Base-by-base conservation (phyloP, 768 basidiomycete genomes). In the Tulasnella sp. region DNA sequence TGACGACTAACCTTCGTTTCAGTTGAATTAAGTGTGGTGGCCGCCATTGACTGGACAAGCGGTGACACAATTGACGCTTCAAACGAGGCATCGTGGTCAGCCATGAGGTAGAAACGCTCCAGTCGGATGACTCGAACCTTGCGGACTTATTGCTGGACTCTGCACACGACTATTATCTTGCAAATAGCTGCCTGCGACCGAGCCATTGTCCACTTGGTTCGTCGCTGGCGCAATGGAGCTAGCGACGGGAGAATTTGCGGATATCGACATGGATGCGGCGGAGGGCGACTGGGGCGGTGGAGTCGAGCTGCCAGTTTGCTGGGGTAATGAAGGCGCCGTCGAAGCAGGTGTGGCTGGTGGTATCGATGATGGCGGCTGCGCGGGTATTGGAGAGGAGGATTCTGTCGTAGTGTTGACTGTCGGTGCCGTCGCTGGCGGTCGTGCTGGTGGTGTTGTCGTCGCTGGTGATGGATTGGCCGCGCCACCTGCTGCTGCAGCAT, bases 401-500 rank as follows among this genome's bases (percentile, higher is more conserved):
- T 83, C 80, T 80, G 83, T n/a, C 78, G 80, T 23, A 73, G 51
- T 69, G 81, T 78, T 32, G 77, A 82, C 74, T 26, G 82, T 48
- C 48, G 83, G 78, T 46, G 83, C 74, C n/a, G 84, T 80, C 74
- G 86, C 83, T 16, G 85, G 82, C 76, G 87, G 85, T 51, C 48
- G 16, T 51, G 48, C 48, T 51, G 48, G 20, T 23, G 48, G 48
- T 23, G 48, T 10, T 77, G 88, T 85, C 11, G 83, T 67, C 75
- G 83, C 55, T 75, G n/a, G 82, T 78, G 83, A 75, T 40, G 86
- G 81, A 11, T 84, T 82, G 29, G 88, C 87, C 6, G 89, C 88
- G 7, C 88, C 89, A 0, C 95, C 96, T 2, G 95, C 96, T 0
- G 95, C 95, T n/a, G 94, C 90, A 42, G 97, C 92, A 83, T 98